These are phyloP conservation scores for Solanum hybrid DNA, from an alignment of 305 asterid genomes.

Conservation along the genomic window DNA sequence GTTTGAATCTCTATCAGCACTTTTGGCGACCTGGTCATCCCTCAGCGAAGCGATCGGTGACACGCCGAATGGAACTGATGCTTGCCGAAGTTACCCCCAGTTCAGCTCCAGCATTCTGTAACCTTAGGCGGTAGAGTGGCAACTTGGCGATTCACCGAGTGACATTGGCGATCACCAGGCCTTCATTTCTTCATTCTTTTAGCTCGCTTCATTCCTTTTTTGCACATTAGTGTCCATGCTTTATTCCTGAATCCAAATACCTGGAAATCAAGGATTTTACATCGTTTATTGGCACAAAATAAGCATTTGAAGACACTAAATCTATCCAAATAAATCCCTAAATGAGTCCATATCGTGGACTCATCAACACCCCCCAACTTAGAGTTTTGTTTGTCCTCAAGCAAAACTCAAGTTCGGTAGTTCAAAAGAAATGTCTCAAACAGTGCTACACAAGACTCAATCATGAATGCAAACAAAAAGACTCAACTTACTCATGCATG, in stretches of 20 bases:
- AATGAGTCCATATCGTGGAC: too few species aligned
- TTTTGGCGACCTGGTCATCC: neutral
- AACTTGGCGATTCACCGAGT: neutral
- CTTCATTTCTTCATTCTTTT: neutral
- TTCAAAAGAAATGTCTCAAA: too few species aligned
- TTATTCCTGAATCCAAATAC: neutral
- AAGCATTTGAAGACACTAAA: neutral
- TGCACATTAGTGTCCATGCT: neutral
- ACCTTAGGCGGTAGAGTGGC: neutral
- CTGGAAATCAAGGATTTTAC: neutral
- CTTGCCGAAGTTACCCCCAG: too few species aligned
- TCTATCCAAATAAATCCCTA: neutral
- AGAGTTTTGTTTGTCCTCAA: too few species aligned
- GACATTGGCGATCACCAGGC: neutral
- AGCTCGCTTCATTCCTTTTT: neutral
- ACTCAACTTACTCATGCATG: too few species aligned
- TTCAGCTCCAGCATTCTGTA: neutral
- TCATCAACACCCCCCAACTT: too few species aligned
- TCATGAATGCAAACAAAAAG: too few species aligned
- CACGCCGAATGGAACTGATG: too few species aligned
- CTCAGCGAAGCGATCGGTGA: neutral
- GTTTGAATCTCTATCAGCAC: neutral
- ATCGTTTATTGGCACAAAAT: neutral
- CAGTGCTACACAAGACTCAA: too few species aligned
- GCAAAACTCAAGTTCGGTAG: too few species aligned